These are phyloP conservation scores for Ophiognomonia clavigignenti-juglandacearum DNA, from an alignment of 2,329 filamentous ascomycete genomes.

Conservation along the genomic window DNA sequence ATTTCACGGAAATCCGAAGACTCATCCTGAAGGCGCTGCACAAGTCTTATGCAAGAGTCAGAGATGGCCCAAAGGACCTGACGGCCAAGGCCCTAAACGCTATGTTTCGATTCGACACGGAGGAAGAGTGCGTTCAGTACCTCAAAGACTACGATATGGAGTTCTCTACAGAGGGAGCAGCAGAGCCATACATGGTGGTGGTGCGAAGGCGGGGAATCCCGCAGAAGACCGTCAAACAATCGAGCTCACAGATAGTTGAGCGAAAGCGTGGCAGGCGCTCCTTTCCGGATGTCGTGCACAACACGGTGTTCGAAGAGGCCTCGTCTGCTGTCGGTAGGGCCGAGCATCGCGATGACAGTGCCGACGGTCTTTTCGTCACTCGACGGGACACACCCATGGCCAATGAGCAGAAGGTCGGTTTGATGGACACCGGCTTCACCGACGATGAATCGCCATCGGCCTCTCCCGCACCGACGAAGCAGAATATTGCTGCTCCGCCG, in stretches of 20 bases:
- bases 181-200: slow-evolving; percentile 36
- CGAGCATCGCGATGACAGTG: slow-evolving; percentile 10
- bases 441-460: slow-evolving; percentile 11
- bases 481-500: neutral
- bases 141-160: slow-evolving; percentile 53
- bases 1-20: slow-evolving; percentile 57
- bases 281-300: slow-evolving; percentile 51
- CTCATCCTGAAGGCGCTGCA: slow-evolving; percentile 52
- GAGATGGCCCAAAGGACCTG: slow-evolving; percentile 55
- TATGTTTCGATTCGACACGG: slow-evolving; percentile 62
- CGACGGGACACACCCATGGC: slow-evolving; percentile 10
- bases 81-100: slow-evolving; percentile 51
- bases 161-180: slow-evolving; percentile 38
- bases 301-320: slow-evolving; percentile 44
- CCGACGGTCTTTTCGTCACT: slow-evolving; percentile 23
- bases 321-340: slow-evolving; percentile 12
- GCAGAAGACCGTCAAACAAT: slow-evolving; percentile 47
- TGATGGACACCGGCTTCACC: slow-evolving; percentile 6
- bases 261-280: slow-evolving; percentile 49
- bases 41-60: slow-evolving; percentile 50
- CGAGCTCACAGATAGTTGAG: slow-evolving; percentile 57
- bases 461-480: slow-evolving; percentile 4
- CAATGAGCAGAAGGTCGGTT: neutral
- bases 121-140: slow-evolving; percentile 62
- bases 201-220: slow-evolving; percentile 39